These are phyloP conservation scores for Globisporangium megalacanthum DNA, from an alignment of 352 stramenopile genomes.

Conservation along the genomic window DNA sequence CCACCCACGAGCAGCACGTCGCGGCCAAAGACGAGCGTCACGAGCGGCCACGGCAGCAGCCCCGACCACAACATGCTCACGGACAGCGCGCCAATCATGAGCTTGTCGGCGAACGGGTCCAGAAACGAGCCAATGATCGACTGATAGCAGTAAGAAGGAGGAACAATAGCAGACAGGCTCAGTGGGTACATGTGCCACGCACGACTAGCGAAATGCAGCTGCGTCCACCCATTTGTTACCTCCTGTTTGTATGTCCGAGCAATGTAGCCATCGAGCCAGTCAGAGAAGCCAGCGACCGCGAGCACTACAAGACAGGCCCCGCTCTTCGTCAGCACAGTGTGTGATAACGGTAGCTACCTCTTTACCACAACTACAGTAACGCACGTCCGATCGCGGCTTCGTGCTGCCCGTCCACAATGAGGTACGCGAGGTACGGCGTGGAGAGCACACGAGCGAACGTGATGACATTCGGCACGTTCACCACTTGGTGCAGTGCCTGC, in stretches of 20 bases:
- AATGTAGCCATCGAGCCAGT: slow-evolving; percentile 83
- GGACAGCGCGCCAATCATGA: slow-evolving; percentile 70
- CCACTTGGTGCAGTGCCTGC: slow-evolving; percentile 59
- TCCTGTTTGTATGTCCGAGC: slow-evolving; percentile 69
- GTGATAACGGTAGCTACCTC: not conserved
- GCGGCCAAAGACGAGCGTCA: slow-evolving; percentile 65
- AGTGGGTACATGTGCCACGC: no score
- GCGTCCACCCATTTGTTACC: slow-evolving; percentile 13
- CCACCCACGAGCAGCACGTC: slow-evolving; percentile 69
- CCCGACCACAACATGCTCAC: slow-evolving; percentile 69
- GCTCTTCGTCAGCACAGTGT: not conserved
- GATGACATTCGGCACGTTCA: slow-evolving; percentile 79
- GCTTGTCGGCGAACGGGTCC: slow-evolving; percentile 78
- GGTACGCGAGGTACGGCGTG: slow-evolving; percentile 69
- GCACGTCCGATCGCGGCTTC: slow-evolving; percentile 60
- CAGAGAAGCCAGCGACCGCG: slow-evolving; percentile 60
- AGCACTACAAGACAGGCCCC: slow-evolving; percentile 32
- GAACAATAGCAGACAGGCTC: not conserved
- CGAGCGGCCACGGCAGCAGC: slow-evolving; percentile 55
- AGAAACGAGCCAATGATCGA: slow-evolving; percentile 80
- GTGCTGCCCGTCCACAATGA: slow-evolving; percentile 68
- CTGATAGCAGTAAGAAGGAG: slow-evolving; percentile 8
- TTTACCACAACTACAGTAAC: slow-evolving; percentile 2
- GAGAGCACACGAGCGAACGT: slow-evolving; percentile 70
- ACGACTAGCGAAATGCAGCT: no score